Evolutionary conservation across 1,139 yeast species (phyloP).

Genomic region (Kazachstania sp.): DNA sequence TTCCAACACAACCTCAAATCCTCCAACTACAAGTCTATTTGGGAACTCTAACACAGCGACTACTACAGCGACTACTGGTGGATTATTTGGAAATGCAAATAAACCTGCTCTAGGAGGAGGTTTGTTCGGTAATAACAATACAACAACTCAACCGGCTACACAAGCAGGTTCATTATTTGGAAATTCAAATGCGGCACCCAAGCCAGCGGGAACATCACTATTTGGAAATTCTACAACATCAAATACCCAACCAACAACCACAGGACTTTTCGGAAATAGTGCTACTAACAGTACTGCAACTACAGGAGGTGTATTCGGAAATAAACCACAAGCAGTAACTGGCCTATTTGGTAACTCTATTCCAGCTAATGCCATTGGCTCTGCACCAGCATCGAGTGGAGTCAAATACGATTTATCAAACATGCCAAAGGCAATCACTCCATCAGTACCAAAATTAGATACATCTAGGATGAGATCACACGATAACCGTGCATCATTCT

Average conservation of each 20-base stretch:
- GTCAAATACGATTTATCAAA: conserved; percentile 22
- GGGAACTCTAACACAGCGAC: conserved; percentile 6
- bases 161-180: conserved; percentile 2
- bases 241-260: neutral
- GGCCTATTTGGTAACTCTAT: neutral
- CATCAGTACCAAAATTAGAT: conserved; percentile 15
- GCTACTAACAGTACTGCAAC: neutral
- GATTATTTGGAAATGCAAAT: conserved; percentile 28
- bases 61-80: conserved; percentile 9
- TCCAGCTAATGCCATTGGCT: neutral
- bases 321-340: neutral
- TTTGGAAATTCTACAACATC: neutral
- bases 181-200: conserved; percentile 2
- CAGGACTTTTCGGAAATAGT: conserved; percentile 6
- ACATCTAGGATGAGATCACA: neutral
- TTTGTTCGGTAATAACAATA: conserved; percentile 9
- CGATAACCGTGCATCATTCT: neutral
- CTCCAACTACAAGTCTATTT: conserved; percentile 3
- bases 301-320: conserved; percentile 1
- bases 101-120: conserved; percentile 4
- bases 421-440: conserved; percentile 35
- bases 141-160: neutral
- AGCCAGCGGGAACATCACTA: neutral
- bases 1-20: no score
- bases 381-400: neutral